Evolutionary conservation across 352 stramenopile genomes (phyloP).

Genomic region (Globisporangium iwayamae): DNA sequence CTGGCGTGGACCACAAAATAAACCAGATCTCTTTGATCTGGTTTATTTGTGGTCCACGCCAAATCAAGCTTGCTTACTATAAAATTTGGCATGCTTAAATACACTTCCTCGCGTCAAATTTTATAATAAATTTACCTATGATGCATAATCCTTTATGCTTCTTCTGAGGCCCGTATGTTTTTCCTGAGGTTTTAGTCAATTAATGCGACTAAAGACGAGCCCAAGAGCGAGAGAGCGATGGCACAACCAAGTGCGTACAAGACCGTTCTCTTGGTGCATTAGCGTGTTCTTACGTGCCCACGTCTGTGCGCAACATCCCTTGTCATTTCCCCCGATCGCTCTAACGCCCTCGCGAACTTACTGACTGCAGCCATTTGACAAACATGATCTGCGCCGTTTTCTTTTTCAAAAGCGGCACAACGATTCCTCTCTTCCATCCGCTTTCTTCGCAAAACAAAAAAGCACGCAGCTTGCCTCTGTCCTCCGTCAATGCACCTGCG

Average conservation of each 20-base stretch:
- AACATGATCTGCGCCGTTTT: not conserved
- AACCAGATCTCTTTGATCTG: not conserved
- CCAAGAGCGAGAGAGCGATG: conserved; percentile 14
- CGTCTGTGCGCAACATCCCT: not conserved
- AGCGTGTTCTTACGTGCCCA: not conserved
- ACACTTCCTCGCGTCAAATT: too few species aligned
- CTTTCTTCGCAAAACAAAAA: too few species aligned
- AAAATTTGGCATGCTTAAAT: not conserved
- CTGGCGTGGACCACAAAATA: conserved; percentile 1
- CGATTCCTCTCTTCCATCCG: too few species aligned
- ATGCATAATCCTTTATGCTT: too few species aligned
- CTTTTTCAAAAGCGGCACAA: not conserved
- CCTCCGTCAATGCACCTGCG: not conserved
- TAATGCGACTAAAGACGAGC: not conserved
- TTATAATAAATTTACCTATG: too few species aligned
- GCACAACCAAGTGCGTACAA: conserved; percentile 25
- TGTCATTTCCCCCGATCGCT: not conserved
- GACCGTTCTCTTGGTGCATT: not conserved
- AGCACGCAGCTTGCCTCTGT: too few species aligned
- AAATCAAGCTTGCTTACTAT: not conserved
- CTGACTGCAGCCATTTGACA: not conserved
- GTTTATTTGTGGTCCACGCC: not conserved
- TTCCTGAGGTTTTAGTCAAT: not conserved
- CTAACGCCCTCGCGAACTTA: not conserved
- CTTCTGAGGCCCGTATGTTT: too few species aligned